Evolutionary conservation across 345 rosid species (phyloP), one percentile per base, ranked within the genome.

Genomic region (Melaleuca alternifolia): DNA sequence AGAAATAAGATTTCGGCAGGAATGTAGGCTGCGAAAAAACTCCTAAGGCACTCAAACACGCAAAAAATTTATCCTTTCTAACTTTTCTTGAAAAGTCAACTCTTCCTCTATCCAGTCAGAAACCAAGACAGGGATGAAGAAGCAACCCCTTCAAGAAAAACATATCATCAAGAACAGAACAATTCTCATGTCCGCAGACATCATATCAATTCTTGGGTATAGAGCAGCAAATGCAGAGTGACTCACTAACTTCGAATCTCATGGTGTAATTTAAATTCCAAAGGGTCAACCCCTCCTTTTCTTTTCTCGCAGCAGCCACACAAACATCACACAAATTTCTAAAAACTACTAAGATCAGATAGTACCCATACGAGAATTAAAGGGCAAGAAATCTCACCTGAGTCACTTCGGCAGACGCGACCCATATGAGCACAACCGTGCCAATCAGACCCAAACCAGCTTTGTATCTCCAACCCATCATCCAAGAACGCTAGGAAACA

Each of bases 371-470:
- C 41, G 83, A 82, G 15, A 76, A 13, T 28, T 44, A 6, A 54
- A 82, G 50, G 24, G 48, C 57, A 85, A 51, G 28, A 61, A 50
- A 50, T 1, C 23, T 71, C 2, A 62, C 93, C 92, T 93, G 94
- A 83, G 93, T 92, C 86, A 93, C 89, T 88, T 93, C 94, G 41
- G 94, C 93, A 50, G 93, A 90, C 53, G 89, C 76, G 65, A 93
- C 92, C 93, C 94, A 93, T 85, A 93, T 89, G 84, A 93, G 86
- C 84, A 94, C 95, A 85, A 87, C 89, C 1, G 89, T 81, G 57
- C 91, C 94, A 30, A 94, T 90, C 88, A 94, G 86, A 41, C 91
- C 91, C 57, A 93, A 88, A 57, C 96, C 96, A 86, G 91, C 91
- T 50, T 88, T 87, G 83, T 94, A 94, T 84, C 89, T 92, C 94